Evolutionary conservation across 1,139 yeast species (phyloP).

Genomic region (Candida dubliniensis): DNA sequence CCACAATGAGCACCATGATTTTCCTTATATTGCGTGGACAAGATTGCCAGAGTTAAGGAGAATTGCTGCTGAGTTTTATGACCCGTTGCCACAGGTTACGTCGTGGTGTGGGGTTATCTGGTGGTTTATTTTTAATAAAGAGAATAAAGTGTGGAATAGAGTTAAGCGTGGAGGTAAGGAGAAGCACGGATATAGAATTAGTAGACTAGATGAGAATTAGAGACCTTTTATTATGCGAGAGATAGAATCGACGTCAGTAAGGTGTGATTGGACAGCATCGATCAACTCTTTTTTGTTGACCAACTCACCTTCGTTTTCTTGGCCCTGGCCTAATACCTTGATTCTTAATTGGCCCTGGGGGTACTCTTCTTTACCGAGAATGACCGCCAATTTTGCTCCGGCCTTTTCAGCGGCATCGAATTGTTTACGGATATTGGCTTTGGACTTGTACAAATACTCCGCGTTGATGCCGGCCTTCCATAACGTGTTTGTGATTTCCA

Average conservation of each 20-base stretch:
- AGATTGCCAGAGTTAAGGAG: slow-evolving; percentile 63
- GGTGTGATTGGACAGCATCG: slow-evolving; percentile 52
- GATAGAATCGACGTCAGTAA: no score
- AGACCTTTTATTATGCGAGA: no score
- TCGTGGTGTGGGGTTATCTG: slow-evolving; percentile 80
- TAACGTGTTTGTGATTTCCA: slow-evolving; percentile 74
- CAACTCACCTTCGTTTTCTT: slow-evolving; percentile 81
- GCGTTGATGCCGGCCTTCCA: slow-evolving; percentile 90
- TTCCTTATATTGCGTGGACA: slow-evolving; percentile 92
- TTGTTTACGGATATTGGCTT: slow-evolving; percentile 93
- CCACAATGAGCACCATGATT: slow-evolving; percentile 94
- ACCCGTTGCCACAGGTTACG: slow-evolving; percentile 71
- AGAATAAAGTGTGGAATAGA: slow-evolving; percentile 75
- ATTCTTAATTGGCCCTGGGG: slow-evolving; percentile 79
- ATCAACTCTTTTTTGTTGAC: slow-evolving; percentile 63
- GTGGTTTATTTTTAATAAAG: slow-evolving; percentile 67
- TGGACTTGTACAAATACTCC: slow-evolving; percentile 86
- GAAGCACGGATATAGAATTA: slow-evolving; percentile 31
- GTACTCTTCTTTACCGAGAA: slow-evolving; percentile 91
- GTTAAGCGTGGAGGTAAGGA: slow-evolving; percentile 62
- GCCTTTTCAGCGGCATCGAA: slow-evolving; percentile 96
- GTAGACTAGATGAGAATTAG: no score
- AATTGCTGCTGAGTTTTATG: slow-evolving; percentile 80
- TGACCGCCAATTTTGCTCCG: slow-evolving; percentile 88
- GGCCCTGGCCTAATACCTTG: slow-evolving; percentile 85